Evolutionary conservation across 805 yeast species (phyloP), one percentile per base, ranked within the genome.

Genomic region (Dipodascopsis tothii): DNA sequence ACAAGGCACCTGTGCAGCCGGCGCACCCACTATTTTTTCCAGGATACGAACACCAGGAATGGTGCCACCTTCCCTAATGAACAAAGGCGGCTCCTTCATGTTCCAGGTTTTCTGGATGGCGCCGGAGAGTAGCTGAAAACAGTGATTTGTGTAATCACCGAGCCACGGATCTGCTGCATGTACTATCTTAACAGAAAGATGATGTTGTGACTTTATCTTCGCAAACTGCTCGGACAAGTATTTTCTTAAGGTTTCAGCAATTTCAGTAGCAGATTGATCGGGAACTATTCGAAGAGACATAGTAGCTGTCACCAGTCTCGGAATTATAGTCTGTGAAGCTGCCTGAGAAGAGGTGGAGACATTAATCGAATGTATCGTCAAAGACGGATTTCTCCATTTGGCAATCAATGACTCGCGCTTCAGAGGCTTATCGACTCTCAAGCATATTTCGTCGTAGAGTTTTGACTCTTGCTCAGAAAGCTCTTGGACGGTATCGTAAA

Each of bases 101-200:
- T 75, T 77, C 98, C 98, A 90, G 43, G 79, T 84, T 3, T 67
- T 61, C 34, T 68, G 64, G 25, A 90, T 68, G 40, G 83, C 85
- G 20, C 75, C 66, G 43, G 72, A 70, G 28, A 92, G 66, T 5
- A 82, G 71, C 55, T 75, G 71, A 61, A 84, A 92, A 1, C 88
- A 85, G 35, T 71, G 71, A 57, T 84, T 87, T 11, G 70, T 64
- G 11, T 88, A 82, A 55, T 92, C 87, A 3, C 96, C 97, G 6
- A 90, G 66, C 98, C 98, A 90, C 2, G 96, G 94, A 56, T 88
- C 96, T 0, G 95, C 95, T 58, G 83, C 90, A 57, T 86, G 87
- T 46, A 80, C 72, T 34, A 88, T 72, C 20, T 72, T 68, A 18
- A 88, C 65, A 9, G 64, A 61, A 30, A 90, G 56, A 22, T 73